These are phyloP conservation scores for Candida hungchunana DNA, from an alignment of 805 yeast species.

Conservation along the genomic window DNA sequence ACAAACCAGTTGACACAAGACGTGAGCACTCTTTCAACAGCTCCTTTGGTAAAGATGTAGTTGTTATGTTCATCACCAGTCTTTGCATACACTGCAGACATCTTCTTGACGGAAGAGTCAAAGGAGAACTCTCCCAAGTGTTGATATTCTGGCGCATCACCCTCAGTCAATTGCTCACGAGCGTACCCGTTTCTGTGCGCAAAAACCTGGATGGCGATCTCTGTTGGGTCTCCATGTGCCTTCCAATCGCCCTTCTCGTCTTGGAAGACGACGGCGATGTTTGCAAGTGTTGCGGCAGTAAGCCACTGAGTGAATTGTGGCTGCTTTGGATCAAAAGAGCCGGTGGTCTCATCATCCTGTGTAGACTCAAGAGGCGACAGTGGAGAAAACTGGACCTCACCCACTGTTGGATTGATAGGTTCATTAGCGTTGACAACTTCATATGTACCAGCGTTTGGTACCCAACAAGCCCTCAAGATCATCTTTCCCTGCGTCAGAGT, in stretches of 20 bases:
- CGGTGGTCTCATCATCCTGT: conserved; percentile 19
- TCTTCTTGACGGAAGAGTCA: conserved; percentile 69
- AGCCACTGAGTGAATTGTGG: conserved; percentile 43
- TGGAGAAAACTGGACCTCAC: conserved; percentile 32
- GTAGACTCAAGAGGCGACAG: conserved; percentile 19
- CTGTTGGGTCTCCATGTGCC: conserved; percentile 88
- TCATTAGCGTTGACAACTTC: conserved; percentile 51
- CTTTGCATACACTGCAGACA: conserved; percentile 56
- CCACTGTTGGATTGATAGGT: conserved; percentile 61
- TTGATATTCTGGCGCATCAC: conserved; percentile 21
- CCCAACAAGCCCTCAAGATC: conserved; percentile 68
- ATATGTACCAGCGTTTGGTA: conserved; percentile 58
- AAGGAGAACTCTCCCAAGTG: conserved; percentile 67
- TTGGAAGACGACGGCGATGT: conserved; percentile 63
- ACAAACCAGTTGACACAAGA: conserved; percentile 52
- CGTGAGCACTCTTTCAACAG: conserved; percentile 63
- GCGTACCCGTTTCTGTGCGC: conserved; percentile 52
- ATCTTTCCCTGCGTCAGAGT: conserved; percentile 77
- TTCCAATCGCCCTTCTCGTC: conserved; percentile 53
- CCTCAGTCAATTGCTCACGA: conserved; percentile 41
- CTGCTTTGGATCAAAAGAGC: conserved; percentile 1
- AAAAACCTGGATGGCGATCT: conserved; percentile 81
- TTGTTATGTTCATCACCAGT: conserved; percentile 27
- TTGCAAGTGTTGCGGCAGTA: conserved; percentile 68
- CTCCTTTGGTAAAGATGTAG: conserved; percentile 61